phyloP scores from a whole-genome alignment of 2,329 filamentous ascomycete genomes.

The Penicillium concentricum region DNA sequence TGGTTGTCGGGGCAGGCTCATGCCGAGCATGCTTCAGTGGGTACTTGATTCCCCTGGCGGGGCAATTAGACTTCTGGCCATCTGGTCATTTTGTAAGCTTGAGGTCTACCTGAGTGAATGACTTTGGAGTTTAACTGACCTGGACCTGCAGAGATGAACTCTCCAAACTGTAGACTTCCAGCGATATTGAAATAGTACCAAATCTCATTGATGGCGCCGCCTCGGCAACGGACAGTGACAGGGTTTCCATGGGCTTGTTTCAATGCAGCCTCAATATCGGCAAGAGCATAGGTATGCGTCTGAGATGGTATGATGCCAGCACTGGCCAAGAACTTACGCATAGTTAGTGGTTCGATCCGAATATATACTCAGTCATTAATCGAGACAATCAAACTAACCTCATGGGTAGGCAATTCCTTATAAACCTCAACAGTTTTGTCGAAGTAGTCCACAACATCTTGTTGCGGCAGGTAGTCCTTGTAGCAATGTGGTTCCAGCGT shows the following conservation, averaged over 20 bases:
- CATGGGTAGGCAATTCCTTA: conserved; percentile 64
- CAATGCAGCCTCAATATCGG: conserved; percentile 60
- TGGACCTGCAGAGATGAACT: conserved; percentile 36
- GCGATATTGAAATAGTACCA: conserved; percentile 65
- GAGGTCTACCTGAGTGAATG: neutral
- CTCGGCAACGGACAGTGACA: conserved; percentile 59
- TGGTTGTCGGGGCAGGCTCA: conserved; percentile 37
- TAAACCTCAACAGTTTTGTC: conserved; percentile 64
- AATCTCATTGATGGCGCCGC: conserved; percentile 52
- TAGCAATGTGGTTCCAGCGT: conserved; percentile 70
- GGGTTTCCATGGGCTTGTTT: conserved; percentile 53
- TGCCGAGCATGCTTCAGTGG: conserved; percentile 54
- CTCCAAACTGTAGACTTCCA: conserved; percentile 43
- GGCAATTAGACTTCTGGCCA: conserved; percentile 63
- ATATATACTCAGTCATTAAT: neutral
- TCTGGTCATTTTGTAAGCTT: conserved; percentile 33
- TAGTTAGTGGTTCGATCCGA: conserved; percentile 3
- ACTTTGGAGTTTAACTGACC: conserved; percentile 24
- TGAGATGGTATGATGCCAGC: conserved; percentile 59
- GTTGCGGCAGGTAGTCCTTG: conserved; percentile 55
- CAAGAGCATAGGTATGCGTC: conserved; percentile 58
- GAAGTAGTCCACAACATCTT: conserved; percentile 71
- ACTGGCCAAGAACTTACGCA: conserved; percentile 52
- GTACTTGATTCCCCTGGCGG: conserved; percentile 62
- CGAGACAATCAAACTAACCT: conserved; percentile 37